Conservation (phyloP, 2,329 filamentous ascomycete genomes). For the Purpureocillium lavendulum region DNA sequence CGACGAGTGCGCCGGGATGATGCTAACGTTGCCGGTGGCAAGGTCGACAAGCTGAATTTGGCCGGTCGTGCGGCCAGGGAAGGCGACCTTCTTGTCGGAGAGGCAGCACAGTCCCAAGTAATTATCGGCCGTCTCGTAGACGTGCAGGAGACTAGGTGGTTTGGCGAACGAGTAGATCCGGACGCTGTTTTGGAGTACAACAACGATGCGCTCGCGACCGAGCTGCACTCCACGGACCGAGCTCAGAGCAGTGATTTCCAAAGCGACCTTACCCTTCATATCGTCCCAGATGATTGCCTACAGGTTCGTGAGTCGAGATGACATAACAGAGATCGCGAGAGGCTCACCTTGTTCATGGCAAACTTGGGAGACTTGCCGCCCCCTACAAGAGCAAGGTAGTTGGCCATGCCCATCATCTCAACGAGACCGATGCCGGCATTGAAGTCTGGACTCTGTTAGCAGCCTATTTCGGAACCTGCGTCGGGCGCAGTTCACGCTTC, state of each 20-base stretch:
- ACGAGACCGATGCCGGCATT: constrained; percentile 75
- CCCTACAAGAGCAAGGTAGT: constrained; percentile 83
- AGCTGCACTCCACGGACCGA: constrained; percentile 74
- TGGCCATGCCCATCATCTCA: constrained; percentile 79
- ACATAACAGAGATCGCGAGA: too few relatives aligned
- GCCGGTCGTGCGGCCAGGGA: constrained; percentile 79
- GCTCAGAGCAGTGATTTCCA: constrained; percentile 75
- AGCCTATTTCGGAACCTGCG: too few relatives aligned
- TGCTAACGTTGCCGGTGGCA: constrained; percentile 73
- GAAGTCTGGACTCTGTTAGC: constrained; percentile 45
- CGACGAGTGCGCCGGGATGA: constrained; percentile 83
- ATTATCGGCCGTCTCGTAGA: constrained; percentile 84
- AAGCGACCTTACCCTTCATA: constrained; percentile 58
- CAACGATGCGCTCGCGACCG: constrained; percentile 65
- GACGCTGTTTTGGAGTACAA: constrained; percentile 74
- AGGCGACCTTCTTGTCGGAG: constrained; percentile 64
- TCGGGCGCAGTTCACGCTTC: too few relatives aligned
- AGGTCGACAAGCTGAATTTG: constrained; percentile 86
- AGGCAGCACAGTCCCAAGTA: constrained; percentile 72
- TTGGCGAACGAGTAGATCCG: constrained; percentile 74
- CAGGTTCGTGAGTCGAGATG: not conserved
- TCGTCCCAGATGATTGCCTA: constrained; percentile 90
- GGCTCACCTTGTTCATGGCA: constrained; percentile 68
- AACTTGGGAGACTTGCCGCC: constrained; percentile 81
- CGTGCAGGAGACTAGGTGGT: constrained; percentile 58